These are phyloP conservation scores for Capronia coronata DNA, from an alignment of 2,329 filamentous ascomycete species.

Conservation along the genomic window DNA sequence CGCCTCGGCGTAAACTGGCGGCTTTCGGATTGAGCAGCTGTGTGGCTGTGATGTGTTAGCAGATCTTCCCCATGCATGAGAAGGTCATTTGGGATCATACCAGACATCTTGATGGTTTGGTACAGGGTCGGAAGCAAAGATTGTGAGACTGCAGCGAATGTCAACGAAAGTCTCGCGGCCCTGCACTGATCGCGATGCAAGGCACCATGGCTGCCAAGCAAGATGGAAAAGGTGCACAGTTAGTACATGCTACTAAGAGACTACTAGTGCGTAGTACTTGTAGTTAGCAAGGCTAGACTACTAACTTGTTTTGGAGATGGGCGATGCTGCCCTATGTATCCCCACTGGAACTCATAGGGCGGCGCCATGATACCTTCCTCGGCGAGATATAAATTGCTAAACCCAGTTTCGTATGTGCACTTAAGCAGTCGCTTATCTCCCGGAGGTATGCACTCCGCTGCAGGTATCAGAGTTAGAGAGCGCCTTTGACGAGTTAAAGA, in stretches of 20 bases:
- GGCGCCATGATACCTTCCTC: not conserved
- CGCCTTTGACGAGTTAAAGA: too few relatives aligned
- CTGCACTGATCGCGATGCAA: not conserved
- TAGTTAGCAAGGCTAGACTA: too few relatives aligned
- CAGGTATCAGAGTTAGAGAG: too few relatives aligned
- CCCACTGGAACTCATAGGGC: too few relatives aligned
- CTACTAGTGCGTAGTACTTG: too few relatives aligned
- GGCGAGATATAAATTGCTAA: too few relatives aligned
- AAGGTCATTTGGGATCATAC: slow-evolving; percentile 7
- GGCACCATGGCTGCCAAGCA: not conserved
- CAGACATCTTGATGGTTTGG: slow-evolving; percentile 13
- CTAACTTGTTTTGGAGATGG: not conserved
- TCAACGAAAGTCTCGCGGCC: not conserved
- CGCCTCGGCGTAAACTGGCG: slow-evolving; percentile 92
- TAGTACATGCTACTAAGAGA: not conserved
- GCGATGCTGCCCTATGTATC: not conserved
- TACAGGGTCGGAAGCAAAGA: not conserved
- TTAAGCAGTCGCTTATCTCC: not conserved
- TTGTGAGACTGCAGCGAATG: not conserved
- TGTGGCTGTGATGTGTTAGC: slow-evolving; percentile 57
- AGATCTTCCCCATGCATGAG: too few relatives aligned
- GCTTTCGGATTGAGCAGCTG: slow-evolving; percentile 98
- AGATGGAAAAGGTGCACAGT: slow-evolving; percentile 4
- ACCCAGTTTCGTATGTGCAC: not conserved
- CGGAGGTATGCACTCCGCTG: not conserved